Percentiles rank a stretch among this genome's conserved stretches.
Conservation (phyloP, 208 protist species). For the Trypanosoma rangeli region DNA sequence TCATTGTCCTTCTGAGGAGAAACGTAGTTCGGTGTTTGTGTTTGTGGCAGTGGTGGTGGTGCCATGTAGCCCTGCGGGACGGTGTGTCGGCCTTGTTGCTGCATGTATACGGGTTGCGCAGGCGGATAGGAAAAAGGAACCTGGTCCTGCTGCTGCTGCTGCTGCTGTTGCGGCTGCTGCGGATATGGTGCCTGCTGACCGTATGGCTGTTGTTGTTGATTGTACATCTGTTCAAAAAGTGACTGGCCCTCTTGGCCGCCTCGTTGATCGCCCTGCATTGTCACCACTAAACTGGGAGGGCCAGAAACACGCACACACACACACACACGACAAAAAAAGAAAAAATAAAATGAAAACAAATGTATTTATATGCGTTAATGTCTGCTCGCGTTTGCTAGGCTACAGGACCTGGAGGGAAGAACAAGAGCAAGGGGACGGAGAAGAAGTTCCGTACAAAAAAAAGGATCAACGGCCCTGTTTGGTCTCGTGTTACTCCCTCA, state of each 20-base stretch:
- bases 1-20: slow-evolving; percentile 55
- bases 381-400: background rate
- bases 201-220: slow-evolving; percentile 34
- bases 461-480: background rate
- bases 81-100: slow-evolving; percentile 15
- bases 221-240: slow-evolving; percentile 85
- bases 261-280: slow-evolving; percentile 28
- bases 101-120: slow-evolving; percentile 27
- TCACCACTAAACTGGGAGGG: too few species aligned
- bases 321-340: background rate
- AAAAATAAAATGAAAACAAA: slow-evolving; percentile 13
- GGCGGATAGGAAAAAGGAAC: background rate
- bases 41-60: slow-evolving; percentile 15
- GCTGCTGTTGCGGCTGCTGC: slow-evolving; percentile 54
- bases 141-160: slow-evolving; percentile 50
- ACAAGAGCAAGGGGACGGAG: background rate
- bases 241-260: slow-evolving; percentile 37
- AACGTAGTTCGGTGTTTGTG: slow-evolving; percentile 20
- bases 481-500: background rate
- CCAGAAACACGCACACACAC: background rate
- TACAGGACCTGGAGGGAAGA: background rate
- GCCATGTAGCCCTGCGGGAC: slow-evolving; percentile 2
- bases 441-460: background rate
- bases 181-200: slow-evolving; percentile 20
- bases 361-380: slow-evolving; percentile 7